Conservation (phyloP, 805 yeast species). For the Komagataella populi region DNA sequence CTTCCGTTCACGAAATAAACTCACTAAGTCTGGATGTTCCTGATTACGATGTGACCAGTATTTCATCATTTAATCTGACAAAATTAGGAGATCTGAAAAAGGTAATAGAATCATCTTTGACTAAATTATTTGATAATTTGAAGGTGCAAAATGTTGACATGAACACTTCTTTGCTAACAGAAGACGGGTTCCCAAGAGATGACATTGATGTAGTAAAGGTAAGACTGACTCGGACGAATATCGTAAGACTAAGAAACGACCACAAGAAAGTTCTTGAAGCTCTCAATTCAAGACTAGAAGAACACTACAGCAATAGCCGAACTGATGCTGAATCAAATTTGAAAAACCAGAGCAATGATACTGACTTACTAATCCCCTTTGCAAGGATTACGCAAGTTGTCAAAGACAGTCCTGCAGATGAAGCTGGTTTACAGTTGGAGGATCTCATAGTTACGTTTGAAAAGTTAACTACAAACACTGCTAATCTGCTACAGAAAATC, state of each 20-base stretch:
- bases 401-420: conserved; percentile 39
- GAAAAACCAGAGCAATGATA: background rate
- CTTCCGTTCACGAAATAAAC: background rate
- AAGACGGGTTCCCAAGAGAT: conserved; percentile 75
- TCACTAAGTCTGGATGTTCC: background rate
- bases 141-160: conserved; percentile 35
- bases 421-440: conserved; percentile 36
- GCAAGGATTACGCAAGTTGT: conserved; percentile 39
- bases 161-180: conserved; percentile 48
- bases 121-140: background rate
- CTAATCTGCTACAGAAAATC: conserved; percentile 30
- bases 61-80: conserved; percentile 5
- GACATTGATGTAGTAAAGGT: conserved; percentile 73
- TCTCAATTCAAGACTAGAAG: conserved; percentile 31
- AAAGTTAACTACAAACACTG: conserved; percentile 38
- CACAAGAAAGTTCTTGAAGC: conserved; percentile 30
- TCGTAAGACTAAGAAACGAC: conserved; percentile 64
- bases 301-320: conserved; percentile 14
- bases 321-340: background rate
- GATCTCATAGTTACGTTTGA: conserved; percentile 50
- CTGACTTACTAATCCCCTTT: conserved; percentile 28
- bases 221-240: conserved; percentile 45
- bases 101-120: conserved; percentile 19
- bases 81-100: conserved; percentile 19
- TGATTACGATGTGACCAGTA: conserved; percentile 7